Conservation (phyloP, 352 stramenopile species). For the Blastocystis sp. region DNA sequence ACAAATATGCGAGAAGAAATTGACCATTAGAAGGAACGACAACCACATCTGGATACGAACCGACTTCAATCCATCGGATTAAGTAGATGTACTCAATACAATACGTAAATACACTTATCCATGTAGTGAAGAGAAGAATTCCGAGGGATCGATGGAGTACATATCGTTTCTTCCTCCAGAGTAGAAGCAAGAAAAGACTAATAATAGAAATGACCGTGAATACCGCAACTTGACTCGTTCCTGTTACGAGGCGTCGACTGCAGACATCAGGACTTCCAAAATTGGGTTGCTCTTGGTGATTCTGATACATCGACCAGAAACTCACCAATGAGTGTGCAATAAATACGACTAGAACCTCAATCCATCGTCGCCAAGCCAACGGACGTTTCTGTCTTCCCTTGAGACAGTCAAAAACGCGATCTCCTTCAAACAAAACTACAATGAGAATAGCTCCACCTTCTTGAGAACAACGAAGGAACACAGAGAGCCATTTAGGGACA, state of each 20-base stretch:
- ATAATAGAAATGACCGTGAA: not conserved
- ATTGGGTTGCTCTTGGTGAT: not conserved
- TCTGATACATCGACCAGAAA: not conserved
- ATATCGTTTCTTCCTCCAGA: not conserved
- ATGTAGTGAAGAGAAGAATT: not conserved
- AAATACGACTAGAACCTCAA: not conserved
- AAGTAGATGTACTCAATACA: not conserved
- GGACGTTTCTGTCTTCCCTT: conserved; percentile 34
- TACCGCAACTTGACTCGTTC: not conserved
- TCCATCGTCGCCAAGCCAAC: not conserved
- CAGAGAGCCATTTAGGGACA: not conserved
- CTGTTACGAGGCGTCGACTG: not conserved
- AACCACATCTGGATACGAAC: not conserved
- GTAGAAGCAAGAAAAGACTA: not conserved
- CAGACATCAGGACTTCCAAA: not conserved
- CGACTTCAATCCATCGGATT: not conserved
- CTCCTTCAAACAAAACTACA: not conserved
- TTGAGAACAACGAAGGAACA: conserved; percentile 1
- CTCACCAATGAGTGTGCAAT: not conserved
- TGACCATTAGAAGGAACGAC: not conserved
- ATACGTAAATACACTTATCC: not conserved
- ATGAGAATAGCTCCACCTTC: not conserved
- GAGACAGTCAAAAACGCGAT: conserved; percentile 6
- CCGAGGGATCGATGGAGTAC: not conserved
- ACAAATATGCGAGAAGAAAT: not conserved